phyloP scores from a whole-genome alignment of 805 yeast species.

The Saccharomycopsis vini region DNA sequence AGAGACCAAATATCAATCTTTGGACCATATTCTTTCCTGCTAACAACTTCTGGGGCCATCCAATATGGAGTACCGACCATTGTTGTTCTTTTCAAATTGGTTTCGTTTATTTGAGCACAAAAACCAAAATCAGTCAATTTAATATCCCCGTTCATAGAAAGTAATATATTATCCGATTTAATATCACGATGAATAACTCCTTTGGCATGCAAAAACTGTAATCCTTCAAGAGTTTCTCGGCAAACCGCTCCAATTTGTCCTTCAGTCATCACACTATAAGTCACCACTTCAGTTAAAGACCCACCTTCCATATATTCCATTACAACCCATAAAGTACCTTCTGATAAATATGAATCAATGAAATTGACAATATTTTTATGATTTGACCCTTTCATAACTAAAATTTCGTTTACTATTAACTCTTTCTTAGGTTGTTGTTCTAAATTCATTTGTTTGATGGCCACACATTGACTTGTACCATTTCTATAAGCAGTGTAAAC shows the following conservation, averaged over 20 bases:
- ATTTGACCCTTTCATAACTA: slow-evolving; percentile 88
- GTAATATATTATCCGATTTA: slow-evolving; percentile 84
- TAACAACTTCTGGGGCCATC: slow-evolving; percentile 99
- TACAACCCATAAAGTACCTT: slow-evolving; percentile 86
- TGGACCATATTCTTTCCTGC: slow-evolving; percentile 93
- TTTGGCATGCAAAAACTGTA: slow-evolving; percentile 78
- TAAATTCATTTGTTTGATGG: slow-evolving; percentile 92
- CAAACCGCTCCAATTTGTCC: slow-evolving; percentile 94
- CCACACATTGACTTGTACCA: slow-evolving; percentile 55
- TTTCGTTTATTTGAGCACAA: slow-evolving; percentile 86
- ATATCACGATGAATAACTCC: slow-evolving; percentile 95
- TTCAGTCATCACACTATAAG: slow-evolving; percentile 81
- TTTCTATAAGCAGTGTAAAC: slow-evolving; percentile 80
- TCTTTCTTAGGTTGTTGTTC: slow-evolving; percentile 95
- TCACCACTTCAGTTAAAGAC: slow-evolving; percentile 87
- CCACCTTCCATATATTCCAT: slow-evolving; percentile 99
- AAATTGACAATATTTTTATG: slow-evolving; percentile 93
- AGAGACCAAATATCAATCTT: slow-evolving; percentile 97
- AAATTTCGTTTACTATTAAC: slow-evolving; percentile 84
- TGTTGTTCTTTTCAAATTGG: slow-evolving; percentile 81
- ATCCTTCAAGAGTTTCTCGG: slow-evolving; percentile 79
- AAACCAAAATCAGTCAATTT: slow-evolving; percentile 94
- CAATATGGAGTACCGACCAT: slow-evolving; percentile 99
- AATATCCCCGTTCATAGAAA: slow-evolving; percentile 78
- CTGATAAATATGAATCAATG: slow-evolving; percentile 71